These are phyloP conservation scores for Cordyceps fumosorosea DNA, from an alignment of 2,329 filamentous ascomycete genomes.

Conservation along the genomic window DNA sequence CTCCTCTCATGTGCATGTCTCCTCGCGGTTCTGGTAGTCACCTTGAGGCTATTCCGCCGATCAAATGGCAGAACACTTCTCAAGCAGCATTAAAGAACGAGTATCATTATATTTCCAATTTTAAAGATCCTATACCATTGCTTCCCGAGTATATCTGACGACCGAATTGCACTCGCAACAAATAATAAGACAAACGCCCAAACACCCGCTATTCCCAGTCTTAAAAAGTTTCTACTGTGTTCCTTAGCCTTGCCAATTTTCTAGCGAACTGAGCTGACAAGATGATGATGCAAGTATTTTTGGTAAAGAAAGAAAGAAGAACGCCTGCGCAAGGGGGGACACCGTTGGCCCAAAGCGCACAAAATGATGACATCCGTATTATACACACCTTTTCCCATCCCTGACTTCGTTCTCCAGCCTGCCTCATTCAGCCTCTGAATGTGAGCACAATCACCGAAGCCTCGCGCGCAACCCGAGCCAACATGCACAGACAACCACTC, in stretches of 20 bases:
- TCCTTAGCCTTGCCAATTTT: neutral
- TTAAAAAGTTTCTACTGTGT: neutral
- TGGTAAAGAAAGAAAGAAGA: neutral
- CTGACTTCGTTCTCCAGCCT: neutral
- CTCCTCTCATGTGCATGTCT: neutral
- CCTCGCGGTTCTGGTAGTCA: neutral
- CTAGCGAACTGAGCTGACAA: neutral
- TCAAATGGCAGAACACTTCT: neutral
- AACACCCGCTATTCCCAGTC: conserved; percentile 1
- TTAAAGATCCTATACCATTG: neutral
- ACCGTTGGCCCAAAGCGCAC: neutral
- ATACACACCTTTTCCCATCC: neutral
- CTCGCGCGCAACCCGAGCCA: neutral
- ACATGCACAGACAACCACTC: conserved; percentile 11
- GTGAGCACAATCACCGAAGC: too few relatives aligned
- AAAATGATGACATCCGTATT: neutral
- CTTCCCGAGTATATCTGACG: neutral
- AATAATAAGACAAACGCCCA: neutral
- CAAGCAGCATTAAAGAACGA: neutral
- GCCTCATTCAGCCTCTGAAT: neutral
- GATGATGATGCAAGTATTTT: neutral
- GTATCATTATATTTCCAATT: neutral
- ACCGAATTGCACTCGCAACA: neutral
- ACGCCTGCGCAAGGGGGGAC: neutral
- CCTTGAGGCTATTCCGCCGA: too few relatives aligned